Evolutionary conservation across 2,329 filamentous ascomycete genomes (phyloP), one percentile per base, ranked within the genome.

Genomic region (Ilyonectria destructans): DNA sequence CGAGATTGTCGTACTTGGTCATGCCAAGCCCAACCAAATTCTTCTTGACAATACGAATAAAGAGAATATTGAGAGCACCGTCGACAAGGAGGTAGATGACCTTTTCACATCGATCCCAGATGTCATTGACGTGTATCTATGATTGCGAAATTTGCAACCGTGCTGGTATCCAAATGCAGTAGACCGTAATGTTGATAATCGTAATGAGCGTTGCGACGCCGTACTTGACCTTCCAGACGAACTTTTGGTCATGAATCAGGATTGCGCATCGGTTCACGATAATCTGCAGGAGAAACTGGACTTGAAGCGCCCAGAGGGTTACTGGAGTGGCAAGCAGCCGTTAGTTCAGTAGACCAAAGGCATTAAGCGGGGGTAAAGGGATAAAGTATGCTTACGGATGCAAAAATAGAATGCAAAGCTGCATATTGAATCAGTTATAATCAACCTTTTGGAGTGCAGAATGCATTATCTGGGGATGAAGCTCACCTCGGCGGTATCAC

Each of bases 91-190:
- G 74, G 58, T 84, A 85, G 2, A 86, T 77, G 7, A 80, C 78
- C 68, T 86, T 87, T 56, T 85, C 83, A 51, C 81, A 78, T 10
- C 85, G 83, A 59, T 87, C 85, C 84, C 84, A 86, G n/a, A 84
- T 72, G 0, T 81, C 69, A 68, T 86, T 86, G 67, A 86, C 75
- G 23, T 77, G 64, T 35, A 84, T 77, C 33, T 79, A 85, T 2
- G 65, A 76, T 1, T 77, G 43, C 19, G 74, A 80, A 51, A 82
- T 76, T 52, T 82, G 78, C 9, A 85, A 77, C 5, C 83, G 80
- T 1, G 83, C 79, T 0, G 85, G 85, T n/a, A 86, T 82, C 85
- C 85, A 86, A 49, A 86, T 84, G 56, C 78, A 81, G 66, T 84
- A 85, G 13, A 86, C 84, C 3, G 81, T 80, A 57, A 86, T 81